Evolutionary conservation across 1,139 yeast genomes (phyloP), one percentile per base, ranked within the genome.

Genomic region (Yamadazyma triangularis): DNA sequence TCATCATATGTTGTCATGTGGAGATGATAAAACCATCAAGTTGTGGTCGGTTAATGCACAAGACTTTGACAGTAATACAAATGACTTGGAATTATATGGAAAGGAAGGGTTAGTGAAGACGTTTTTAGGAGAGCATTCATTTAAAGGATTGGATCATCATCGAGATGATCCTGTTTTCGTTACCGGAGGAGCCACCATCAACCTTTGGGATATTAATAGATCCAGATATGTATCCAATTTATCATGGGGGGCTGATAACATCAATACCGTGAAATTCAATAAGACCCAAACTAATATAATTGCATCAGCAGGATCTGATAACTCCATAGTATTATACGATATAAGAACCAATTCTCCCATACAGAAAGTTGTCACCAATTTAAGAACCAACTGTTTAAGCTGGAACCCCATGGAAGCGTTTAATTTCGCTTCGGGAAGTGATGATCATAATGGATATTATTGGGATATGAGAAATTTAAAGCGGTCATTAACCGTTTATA

Each of bases 381-480:
- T 91, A 71, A 73, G 94, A 48, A 85, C 93, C 15, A 93, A 93
- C 56, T 73, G 93, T 27, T 69, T 93, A 20, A 73, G 89, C 33
- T 93, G 97, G 97, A 91, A 93, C 58, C 99, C 99, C 4, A 86
- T 91, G 84, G 97, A 91, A 58, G 95, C 98, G 2, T 91, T 78
- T 61, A 79, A 83, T 51, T 89, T 93, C 61, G 97, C 91, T 13
- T 77, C 86, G 30, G 98, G 88, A 1, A 78, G 78, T 50, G 99
- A 93, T 60, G 98, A 93, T 62, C 97, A 91, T 58, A 93, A 93
- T 53, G 81, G 83, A 8, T 93, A 93, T 55, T 73, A 84, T 35
- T 93, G 95, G 77, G 99, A 93, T 60, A 91, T 93, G 96, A 73
- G 99, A 51, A 85, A 88, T 51, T 68, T 93, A 72, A 69, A 69